Conservation (phyloP, 2,329 filamentous ascomycete genomes). For the Metarhizium anisopliae region DNA sequence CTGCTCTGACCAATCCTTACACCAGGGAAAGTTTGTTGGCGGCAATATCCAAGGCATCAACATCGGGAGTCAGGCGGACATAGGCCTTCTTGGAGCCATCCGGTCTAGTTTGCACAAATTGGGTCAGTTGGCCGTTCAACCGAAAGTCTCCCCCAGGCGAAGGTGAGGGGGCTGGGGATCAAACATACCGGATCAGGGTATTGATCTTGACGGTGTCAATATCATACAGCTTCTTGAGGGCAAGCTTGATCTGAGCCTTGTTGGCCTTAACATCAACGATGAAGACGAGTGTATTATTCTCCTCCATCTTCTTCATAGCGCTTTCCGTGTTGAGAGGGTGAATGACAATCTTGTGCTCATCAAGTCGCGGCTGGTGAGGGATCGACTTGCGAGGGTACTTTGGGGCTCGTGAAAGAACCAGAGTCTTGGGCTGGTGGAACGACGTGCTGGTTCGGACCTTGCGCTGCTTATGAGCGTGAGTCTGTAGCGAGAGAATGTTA, state of each 20-base stretch:
- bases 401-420: slow-evolving; percentile 78
- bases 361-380: slow-evolving; percentile 79
- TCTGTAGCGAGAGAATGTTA: slow-evolving; percentile 22
- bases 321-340: slow-evolving; percentile 99
- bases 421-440: slow-evolving; percentile 97
- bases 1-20: slow-evolving; percentile 41
- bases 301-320: slow-evolving; percentile 99
- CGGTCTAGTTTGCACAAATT: slow-evolving; percentile 42
- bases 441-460: slow-evolving; percentile 89
- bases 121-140: background rate
- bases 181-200: slow-evolving; percentile 83
- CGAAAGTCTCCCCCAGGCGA: too few relatives aligned
- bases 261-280: slow-evolving; percentile 96
- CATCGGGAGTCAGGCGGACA: slow-evolving; percentile 87
- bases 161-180: background rate
- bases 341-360: slow-evolving; percentile 95
- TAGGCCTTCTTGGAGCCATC: slow-evolving; percentile 99
- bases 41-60: slow-evolving; percentile 97
- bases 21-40: slow-evolving; percentile 98
- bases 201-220: slow-evolving; percentile 99
- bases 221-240: slow-evolving; percentile 98
- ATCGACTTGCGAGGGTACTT: slow-evolving; percentile 98
- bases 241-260: slow-evolving; percentile 98
- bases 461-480: slow-evolving; percentile 68
- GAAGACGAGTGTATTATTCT: slow-evolving; percentile 99